A percentile compares a stretch with the other conserved stretches of the same genome.
These are phyloP conservation scores for Podila verticillata DNA, from an alignment of 192 early-diverging fungal species.

Conservation along the genomic window DNA sequence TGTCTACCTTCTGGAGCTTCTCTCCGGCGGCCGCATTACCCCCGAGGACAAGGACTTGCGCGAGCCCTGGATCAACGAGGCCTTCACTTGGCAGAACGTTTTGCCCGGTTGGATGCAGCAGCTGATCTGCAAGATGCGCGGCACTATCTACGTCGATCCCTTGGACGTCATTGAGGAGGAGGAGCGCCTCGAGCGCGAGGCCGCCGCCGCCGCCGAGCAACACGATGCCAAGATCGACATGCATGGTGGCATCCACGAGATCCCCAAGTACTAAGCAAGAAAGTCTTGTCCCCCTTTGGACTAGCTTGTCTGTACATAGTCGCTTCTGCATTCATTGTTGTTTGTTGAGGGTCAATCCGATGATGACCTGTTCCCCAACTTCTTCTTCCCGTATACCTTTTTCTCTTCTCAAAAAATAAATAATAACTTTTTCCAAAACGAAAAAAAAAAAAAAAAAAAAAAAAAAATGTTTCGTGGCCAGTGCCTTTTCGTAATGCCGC, in stretches of 20 bases:
- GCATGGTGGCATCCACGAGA: neutral
- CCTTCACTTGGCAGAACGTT: neutral
- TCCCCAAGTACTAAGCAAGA: neutral
- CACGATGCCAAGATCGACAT: constrained; percentile 5
- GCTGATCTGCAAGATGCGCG: neutral
- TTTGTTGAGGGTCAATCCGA: too few relatives aligned
- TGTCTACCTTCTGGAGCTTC: constrained; percentile 60
- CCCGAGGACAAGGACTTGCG: constrained; percentile 18
- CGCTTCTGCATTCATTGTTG: too few relatives aligned
- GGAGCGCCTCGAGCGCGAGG: constrained; percentile 13
- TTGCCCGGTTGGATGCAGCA: constrained; percentile 5
- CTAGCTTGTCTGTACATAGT: neutral
- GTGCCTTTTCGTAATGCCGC: too few relatives aligned
- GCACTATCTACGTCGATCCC: constrained; percentile 6
- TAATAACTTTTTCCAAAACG: too few relatives aligned
- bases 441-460: too few relatives aligned
- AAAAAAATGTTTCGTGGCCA: too few relatives aligned
- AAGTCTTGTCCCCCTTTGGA: neutral
- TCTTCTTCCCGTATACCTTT: too few relatives aligned
- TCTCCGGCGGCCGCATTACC: constrained; percentile 60
- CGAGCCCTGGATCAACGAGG: constrained; percentile 6
- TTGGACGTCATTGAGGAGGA: constrained; percentile 12
- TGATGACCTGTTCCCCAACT: too few relatives aligned
- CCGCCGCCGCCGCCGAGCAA: neutral
- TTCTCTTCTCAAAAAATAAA: too few relatives aligned